A percentile compares a stretch with the other conserved stretches of the same genome.
These are phyloP conservation scores for Hymenoscyphus fructigenus DNA, from an alignment of 2,329 filamentous ascomycete species.

Conservation along the genomic window DNA sequence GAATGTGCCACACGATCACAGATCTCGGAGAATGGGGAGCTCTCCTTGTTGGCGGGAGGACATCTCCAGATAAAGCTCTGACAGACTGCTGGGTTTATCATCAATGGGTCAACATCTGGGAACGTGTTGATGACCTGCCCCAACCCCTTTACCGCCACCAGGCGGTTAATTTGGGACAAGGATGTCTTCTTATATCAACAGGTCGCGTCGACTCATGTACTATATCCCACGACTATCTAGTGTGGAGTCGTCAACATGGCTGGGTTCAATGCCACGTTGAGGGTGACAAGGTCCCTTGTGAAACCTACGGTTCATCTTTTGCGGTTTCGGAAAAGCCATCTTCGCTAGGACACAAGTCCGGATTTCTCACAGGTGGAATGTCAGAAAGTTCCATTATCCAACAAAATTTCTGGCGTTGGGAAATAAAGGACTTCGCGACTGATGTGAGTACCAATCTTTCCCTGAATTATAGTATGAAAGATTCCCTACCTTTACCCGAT, in stretches of 20 bases:
- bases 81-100: slow-evolving; percentile 75
- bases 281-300: slow-evolving; percentile 12
- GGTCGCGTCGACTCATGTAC: slow-evolving; percentile 34
- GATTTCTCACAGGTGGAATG: slow-evolving; percentile 73
- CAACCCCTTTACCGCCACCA: slow-evolving; percentile 74
- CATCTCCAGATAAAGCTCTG: slow-evolving; percentile 69
- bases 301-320: slow-evolving; percentile 30
- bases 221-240: slow-evolving; percentile 23
- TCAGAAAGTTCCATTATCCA: slow-evolving; percentile 60
- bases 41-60: slow-evolving; percentile 73
- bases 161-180: slow-evolving; percentile 51
- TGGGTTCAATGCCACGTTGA: slow-evolving; percentile 30
- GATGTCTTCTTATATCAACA: slow-evolving; percentile 45
- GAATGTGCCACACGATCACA: slow-evolving; percentile 78
- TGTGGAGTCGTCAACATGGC: slow-evolving; percentile 35
- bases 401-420: slow-evolving; percentile 65
- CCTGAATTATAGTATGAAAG: not conserved
- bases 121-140: slow-evolving; percentile 63
- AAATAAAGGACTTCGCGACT: slow-evolving; percentile 39
- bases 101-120: slow-evolving; percentile 57
- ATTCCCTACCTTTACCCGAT: too few species aligned
- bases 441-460: slow-evolving; percentile 19
- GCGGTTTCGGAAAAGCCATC: not conserved
- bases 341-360: slow-evolving; percentile 38
- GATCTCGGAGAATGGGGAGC: slow-evolving; percentile 56